Evolutionary conservation across 129 eudicot genomes (phyloP), one percentile per base, ranked within the genome.

Genomic region (Ambrosia artemisiifolia): DNA sequence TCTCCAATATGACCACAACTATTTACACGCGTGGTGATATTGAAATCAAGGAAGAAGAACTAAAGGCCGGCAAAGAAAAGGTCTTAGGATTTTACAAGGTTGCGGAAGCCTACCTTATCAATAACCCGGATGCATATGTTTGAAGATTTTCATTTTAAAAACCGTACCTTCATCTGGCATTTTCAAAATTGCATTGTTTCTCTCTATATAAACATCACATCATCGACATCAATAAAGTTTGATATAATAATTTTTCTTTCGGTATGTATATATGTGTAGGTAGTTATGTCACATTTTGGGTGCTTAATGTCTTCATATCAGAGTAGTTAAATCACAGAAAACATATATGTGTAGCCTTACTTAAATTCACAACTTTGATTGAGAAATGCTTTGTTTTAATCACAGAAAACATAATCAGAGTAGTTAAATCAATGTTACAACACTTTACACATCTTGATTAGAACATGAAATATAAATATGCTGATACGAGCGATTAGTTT

Each of bases 101-200:
- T 75, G 80, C 75, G 36, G 84, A 80, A 75, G 80, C 77, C 34
- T 80, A 80, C 47, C 80, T 80, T 24, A 67, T 69, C 51, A 68
- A 63, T 16, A 80, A 75, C 65, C 84, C 81, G 9, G 70, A 80
- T 70, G 84, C 84, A 74, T 75, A 75, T 47, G 81, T 36, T 70
- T 80, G 11, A 55, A 47, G 16, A 47, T 33, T 13, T 13, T 66
- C 63, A 32, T 18, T 65, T 64, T 53, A 50, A 62, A 62, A 2
- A 14, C 44, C 44, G 17, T 34, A 14, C 20, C 19, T 20, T 4
- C 2, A 4, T 16, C 16, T 63, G 44, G 66, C 44, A 1, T 19
- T 53, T 55, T 56, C 11, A 20, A 19, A 6, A 19, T 10, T 55
- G 5, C 5, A 20, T 1, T 20, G 63, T 56, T 20, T 19, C 44